Base-by-base conservation (phyloP, 129 eudicot genomes). In the Erigeron canadensis region DNA sequence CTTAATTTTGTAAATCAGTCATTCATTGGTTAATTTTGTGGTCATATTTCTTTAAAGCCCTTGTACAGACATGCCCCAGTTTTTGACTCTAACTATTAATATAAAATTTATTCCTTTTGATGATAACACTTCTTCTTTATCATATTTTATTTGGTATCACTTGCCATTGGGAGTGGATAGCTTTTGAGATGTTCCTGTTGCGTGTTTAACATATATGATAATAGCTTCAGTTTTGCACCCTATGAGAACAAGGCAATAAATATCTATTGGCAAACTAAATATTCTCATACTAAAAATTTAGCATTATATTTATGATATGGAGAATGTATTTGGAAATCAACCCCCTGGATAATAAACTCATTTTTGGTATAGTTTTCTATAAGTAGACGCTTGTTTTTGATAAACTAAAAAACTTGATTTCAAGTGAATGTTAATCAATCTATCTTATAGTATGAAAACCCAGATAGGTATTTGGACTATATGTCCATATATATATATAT, bases 1-100 rank as follows among this genome's bases (percentile, higher is more conserved):
- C 96, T 89, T 85, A 76, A 79, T 81, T 77, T 82, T 92, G 89
- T 86, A 88, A 84, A 76, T 85, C 60, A 57, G 83, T 77, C 75
- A 44, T 74, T 73, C 67, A 59, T 39, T 81, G 66, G 81, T 69
- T 39, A 22, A 13, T 70, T 65, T 79, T 77, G 66, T 56, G 74
- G 75, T 69, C 16, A 63, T 65, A 75, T 66, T 40, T 75, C 63
- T 70, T 54, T 15, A 61, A 69, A 37, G 46, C 48, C 65, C 37
- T 37, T 89, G 90, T 87, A 87, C 80, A 86, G 81, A 69, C 71
- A 51, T 75, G 84, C 75, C 76, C 42, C 57, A 56, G 42, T 7
- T 43, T 55, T 51, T 66, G n/a, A 60, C 59, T 16, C 34, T 55
- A 65, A 77, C 73, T 71, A 70, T 75, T 72, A 59, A 75, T 65